These are phyloP conservation scores for Jatropha multifida DNA, from an alignment of 441 rosid genomes.

Conservation along the genomic window DNA sequence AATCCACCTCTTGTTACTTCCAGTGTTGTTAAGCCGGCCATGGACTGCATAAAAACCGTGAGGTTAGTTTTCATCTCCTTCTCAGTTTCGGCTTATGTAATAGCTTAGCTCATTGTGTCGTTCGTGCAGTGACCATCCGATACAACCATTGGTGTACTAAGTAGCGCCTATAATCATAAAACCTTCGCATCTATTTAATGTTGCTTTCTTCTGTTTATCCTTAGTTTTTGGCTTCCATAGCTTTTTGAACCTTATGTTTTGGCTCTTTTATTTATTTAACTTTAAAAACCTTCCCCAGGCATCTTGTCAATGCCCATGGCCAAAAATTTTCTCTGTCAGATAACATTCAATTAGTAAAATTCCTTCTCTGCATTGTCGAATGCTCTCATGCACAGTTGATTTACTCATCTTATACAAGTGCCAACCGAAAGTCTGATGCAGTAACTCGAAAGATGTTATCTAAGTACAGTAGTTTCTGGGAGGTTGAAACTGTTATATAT, in stretches of 20 bases:
- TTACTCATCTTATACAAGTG: slow-evolving; percentile 31
- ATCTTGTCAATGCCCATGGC: slow-evolving; percentile 37
- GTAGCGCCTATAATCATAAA: not conserved
- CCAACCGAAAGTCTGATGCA: slow-evolving; percentile 34
- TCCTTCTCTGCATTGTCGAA: slow-evolving; percentile 52
- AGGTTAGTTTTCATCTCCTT: slow-evolving; percentile 39
- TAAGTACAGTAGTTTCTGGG: slow-evolving; percentile 53
- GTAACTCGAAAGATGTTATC: slow-evolving; percentile 43
- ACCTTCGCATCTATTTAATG: not conserved
- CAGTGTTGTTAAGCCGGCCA: slow-evolving; percentile 31
- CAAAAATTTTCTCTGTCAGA: slow-evolving; percentile 45
- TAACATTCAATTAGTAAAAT: slow-evolving; percentile 53
- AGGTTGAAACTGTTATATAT: slow-evolving; percentile 53
- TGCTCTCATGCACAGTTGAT: slow-evolving; percentile 42
- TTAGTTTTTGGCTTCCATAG: not conserved
- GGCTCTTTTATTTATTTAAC: not conserved
- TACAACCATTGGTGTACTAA: not conserved
- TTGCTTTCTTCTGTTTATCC: not conserved
- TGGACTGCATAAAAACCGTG: slow-evolving; percentile 53
- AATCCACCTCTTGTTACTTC: slow-evolving; percentile 31
- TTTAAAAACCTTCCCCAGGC: slow-evolving; percentile 33
- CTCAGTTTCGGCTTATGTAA: not conserved
- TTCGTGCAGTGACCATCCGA: not conserved
- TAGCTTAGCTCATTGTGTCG: not conserved
- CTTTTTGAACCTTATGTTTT: too few relatives aligned